Evolutionary conservation across 305 asterid genomes (phyloP), one percentile per base, ranked within the genome.

Genomic region (Fraxinus baroniana): DNA sequence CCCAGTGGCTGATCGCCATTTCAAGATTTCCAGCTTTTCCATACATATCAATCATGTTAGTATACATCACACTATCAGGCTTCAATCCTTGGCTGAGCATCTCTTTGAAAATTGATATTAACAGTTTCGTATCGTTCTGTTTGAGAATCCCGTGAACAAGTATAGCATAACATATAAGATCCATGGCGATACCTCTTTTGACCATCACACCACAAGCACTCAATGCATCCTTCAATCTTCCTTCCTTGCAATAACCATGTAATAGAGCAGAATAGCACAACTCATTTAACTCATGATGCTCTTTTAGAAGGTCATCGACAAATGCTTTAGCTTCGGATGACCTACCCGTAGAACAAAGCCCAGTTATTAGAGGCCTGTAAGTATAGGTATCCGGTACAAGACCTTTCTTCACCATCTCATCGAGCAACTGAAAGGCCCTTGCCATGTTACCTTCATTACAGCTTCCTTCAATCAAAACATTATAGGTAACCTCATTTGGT

Each of bases 331-430:
- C 98, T 84, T 92, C 93, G 12, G 93, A 85, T 82, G 90, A 80
- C 76, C 84, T 86, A 62, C 97, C 97, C 1, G 83, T 76, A 20
- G 86, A 87, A 87, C 98, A 93, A 71, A 95, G 95, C 79, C 97
- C 95, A 0, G 85, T 8, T 74, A 95, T 93, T 77, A 95, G 82
- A 79, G 97, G 85, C 84, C 98, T 84, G 81, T 89, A 94, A 0
- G 99, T 95, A 79, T 90, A 93, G 0, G 98, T 88, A 88, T 95
- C 99, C 4, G 99, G 94, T 72, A 52, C 52, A 60, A 94, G 95
- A 76, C 94, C 97, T 81, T 86, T 92, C 73, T 87, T 82, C 77
- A 78, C 80, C 99, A 95, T 93, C 86, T 95, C 97, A 84, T 88
- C 83, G 7, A 86, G 83, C 92, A 95, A 85, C 87, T 90, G 91